These are phyloP conservation scores for Lentinula boryana DNA, from an alignment of 768 basidiomycete genomes.

Conservation along the genomic window DNA sequence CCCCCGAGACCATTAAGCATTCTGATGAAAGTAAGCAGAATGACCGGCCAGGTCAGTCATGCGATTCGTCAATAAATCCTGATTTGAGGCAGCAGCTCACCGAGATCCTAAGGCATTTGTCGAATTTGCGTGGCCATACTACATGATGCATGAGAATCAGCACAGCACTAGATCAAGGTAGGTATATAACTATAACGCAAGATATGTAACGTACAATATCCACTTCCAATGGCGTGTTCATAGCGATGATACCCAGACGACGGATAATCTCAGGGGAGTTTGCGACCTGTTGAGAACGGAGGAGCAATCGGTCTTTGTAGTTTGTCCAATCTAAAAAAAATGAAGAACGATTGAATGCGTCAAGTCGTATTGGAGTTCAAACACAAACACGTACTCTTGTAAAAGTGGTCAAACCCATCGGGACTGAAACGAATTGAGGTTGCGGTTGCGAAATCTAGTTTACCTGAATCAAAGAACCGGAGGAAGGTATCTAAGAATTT, in stretches of 20 bases:
- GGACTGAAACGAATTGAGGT: slow-evolving; percentile 42
- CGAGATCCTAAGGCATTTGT: slow-evolving; percentile 43
- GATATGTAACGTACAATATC: slow-evolving; percentile 30
- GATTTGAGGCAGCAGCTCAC: slow-evolving; percentile 5
- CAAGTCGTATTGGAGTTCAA: background rate
- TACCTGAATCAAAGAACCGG: slow-evolving; percentile 40
- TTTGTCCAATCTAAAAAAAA: slow-evolving; percentile 30
- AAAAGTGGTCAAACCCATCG: slow-evolving; percentile 42
- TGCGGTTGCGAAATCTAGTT: slow-evolving; percentile 40
- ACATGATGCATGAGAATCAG: background rate
- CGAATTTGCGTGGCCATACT: slow-evolving; percentile 47
- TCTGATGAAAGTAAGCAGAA: slow-evolving; percentile 10
- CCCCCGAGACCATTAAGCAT: slow-evolving; percentile 48
- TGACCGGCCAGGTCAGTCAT: no score
- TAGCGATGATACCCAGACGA: slow-evolving; percentile 41
- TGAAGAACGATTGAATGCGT: no score
- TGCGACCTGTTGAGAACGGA: slow-evolving; percentile 45
- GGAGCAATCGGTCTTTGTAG: slow-evolving; percentile 40
- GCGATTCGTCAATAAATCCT: no score
- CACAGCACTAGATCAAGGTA: no score
- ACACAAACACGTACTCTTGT: slow-evolving; percentile 23
- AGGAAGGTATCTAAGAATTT: slow-evolving; percentile 32
- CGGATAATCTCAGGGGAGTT: slow-evolving; percentile 45
- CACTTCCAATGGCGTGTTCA: slow-evolving; percentile 47
- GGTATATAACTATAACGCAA: no score